These are phyloP conservation scores for Coniochaeta sp. DNA, from an alignment of 2,329 filamentous ascomycete species.

Conservation along the genomic window DNA sequence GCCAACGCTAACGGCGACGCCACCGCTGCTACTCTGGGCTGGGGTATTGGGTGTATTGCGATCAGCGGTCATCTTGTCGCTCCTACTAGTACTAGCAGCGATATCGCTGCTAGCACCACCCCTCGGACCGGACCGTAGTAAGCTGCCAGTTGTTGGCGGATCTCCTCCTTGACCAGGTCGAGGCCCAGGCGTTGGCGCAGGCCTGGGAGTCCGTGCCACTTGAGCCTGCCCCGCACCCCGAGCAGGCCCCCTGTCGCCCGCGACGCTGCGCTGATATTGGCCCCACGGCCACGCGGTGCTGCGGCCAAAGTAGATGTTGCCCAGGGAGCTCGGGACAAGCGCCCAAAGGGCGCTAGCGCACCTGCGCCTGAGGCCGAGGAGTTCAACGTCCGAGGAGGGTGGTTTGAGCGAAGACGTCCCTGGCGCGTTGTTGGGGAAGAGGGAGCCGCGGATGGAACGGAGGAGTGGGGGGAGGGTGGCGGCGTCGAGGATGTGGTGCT, in stretches of 20 bases:
- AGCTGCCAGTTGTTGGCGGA: background rate
- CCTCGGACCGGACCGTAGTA: slow-evolving; percentile 13
- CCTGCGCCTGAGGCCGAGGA: slow-evolving; percentile 54
- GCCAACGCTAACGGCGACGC: background rate
- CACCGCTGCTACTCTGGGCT: background rate
- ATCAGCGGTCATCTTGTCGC: background rate
- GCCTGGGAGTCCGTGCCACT: slow-evolving; percentile 1
- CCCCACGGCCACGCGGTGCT: slow-evolving; percentile 15
- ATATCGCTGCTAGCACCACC: slow-evolving; percentile 4
- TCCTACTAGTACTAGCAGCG: background rate
- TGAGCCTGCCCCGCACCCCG: background rate
- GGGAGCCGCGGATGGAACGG: slow-evolving; percentile 62
- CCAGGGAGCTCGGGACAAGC: slow-evolving; percentile 38
- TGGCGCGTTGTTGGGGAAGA: slow-evolving; percentile 82
- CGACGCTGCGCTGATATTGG: slow-evolving; percentile 3
- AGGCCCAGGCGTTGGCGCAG: slow-evolving; percentile 1
- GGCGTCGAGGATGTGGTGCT: slow-evolving; percentile 52
- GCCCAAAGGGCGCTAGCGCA: slow-evolving; percentile 55
- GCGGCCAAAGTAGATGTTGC: slow-evolving; percentile 43
- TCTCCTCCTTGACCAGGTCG: too few relatives aligned
- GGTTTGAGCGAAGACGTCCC: slow-evolving; percentile 55
- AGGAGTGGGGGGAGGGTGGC: slow-evolving; percentile 59
- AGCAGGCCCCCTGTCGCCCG: background rate
- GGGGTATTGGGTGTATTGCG: background rate
- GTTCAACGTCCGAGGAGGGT: slow-evolving; percentile 51